Percentiles rank a stretch among this genome's conserved stretches.
Evolutionary conservation across 2,329 filamentous ascomycete genomes (phyloP).

Genomic region (Cladosporium colombiae): DNA sequence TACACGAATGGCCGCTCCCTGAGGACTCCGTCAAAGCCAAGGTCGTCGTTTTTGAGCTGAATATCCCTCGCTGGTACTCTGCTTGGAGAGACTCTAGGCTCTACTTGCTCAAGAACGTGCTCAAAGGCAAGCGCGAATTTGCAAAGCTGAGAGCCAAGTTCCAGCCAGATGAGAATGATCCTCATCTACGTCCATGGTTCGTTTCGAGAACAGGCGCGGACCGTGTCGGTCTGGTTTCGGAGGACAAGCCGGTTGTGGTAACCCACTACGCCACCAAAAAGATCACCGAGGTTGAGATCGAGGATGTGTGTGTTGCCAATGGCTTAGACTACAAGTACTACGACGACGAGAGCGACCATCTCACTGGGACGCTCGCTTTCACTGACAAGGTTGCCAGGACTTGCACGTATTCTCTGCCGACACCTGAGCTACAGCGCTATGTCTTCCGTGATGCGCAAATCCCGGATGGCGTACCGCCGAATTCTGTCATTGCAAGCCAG

Average conservation of each 20-base stretch:
- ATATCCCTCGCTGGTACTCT: conserved; percentile 46
- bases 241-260: conserved; percentile 48
- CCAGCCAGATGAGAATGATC: conserved; percentile 22
- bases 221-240: conserved; percentile 46
- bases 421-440: conserved; percentile 37
- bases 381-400: conserved; percentile 20
- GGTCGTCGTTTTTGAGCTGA: conserved; percentile 55
- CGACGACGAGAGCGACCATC: conserved; percentile 37
- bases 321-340: conserved; percentile 52
- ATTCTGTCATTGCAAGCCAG: conserved; percentile 48
- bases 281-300: conserved; percentile 44
- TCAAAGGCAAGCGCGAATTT: conserved; percentile 19
- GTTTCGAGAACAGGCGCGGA: neutral
- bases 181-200: conserved; percentile 2
- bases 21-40: conserved; percentile 38
- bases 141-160: too few species aligned
- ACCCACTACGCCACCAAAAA: conserved; percentile 51
- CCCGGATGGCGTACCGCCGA: conserved; percentile 25
- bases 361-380: too few species aligned
- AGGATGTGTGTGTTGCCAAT: conserved; percentile 49
- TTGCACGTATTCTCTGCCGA: conserved; percentile 45
- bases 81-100: conserved; percentile 50
- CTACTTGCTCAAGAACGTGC: conserved; percentile 25
- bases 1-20: conserved; percentile 56
- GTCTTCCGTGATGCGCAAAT: conserved; percentile 25